These are phyloP conservation scores for Fusarium bactridioides DNA, from an alignment of 2,329 filamentous ascomycete species.

Conservation along the genomic window DNA sequence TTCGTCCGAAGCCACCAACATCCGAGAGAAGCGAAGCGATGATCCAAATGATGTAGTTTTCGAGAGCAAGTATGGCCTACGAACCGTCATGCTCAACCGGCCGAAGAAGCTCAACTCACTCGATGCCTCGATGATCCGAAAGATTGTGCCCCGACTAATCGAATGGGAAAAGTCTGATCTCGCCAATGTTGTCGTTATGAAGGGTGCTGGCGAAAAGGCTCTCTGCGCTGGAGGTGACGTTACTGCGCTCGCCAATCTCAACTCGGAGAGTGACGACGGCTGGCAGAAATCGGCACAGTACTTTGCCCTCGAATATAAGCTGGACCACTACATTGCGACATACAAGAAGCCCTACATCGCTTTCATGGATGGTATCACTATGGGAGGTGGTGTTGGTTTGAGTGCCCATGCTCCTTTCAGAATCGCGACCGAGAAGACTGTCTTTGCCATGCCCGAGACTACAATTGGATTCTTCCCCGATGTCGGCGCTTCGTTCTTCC, in stretches of 20 bases:
- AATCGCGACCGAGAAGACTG: slow-evolving; percentile 92
- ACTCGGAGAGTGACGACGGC: slow-evolving; percentile 72
- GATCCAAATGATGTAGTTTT: slow-evolving; percentile 93
- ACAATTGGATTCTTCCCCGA: slow-evolving; percentile 99
- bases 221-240: slow-evolving; percentile 97
- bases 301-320: slow-evolving; percentile 94
- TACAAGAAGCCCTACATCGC: slow-evolving; percentile 93
- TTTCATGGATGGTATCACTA: slow-evolving; percentile 97
- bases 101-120: slow-evolving; percentile 92
- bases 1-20: slow-evolving; percentile 47
- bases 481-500: slow-evolving; percentile 94
- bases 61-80: slow-evolving; percentile 85
- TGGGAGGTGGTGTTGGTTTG: slow-evolving; percentile 96
- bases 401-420: slow-evolving; percentile 95
- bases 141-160: slow-evolving; percentile 86
- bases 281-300: slow-evolving; percentile 81
- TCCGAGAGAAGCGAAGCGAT: slow-evolving; percentile 70
- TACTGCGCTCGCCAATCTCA: slow-evolving; percentile 76
- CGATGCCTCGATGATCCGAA: slow-evolving; percentile 92
- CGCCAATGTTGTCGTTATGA: slow-evolving; percentile 91
- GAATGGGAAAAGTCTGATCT: slow-evolving; percentile 97
- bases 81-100: slow-evolving; percentile 92
- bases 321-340: slow-evolving; percentile 94
- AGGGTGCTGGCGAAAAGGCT: slow-evolving; percentile 83
- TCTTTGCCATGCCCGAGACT: slow-evolving; percentile 99